Base-by-base conservation (phyloP, 2,329 filamentous ascomycete genomes). In the Amphichorda felina region DNA sequence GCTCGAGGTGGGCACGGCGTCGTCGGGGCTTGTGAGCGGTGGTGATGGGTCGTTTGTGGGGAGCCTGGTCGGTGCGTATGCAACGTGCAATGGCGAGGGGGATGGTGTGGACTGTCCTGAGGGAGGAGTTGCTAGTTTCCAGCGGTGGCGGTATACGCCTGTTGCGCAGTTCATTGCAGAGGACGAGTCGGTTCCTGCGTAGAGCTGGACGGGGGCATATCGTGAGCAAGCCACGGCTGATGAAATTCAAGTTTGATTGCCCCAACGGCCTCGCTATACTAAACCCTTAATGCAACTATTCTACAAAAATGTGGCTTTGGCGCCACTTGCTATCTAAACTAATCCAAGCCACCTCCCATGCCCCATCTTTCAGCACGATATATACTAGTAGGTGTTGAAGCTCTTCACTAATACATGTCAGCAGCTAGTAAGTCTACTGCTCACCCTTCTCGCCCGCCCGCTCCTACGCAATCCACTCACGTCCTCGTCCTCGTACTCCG, bases 361-460 rank as follows among this genome's bases (percentile, higher is more conserved):
- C n/a, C n/a, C n/a, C n/a, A n/a, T n/a, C n/a, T n/a, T n/a, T n/a
- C 21, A 10, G 21, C 21, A 24, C 6, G 10, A 6, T 24, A 24
- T 24, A 24, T 24, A 24, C n/a, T n/a, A n/a, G n/a, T n/a, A n/a
- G n/a, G 21, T 24, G 21, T 24, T 24, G 21, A 24, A 24, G 6
- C 21, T 10, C 21, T 10, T 6, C 10, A 24, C 6, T 6, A 6
- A 24, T 10, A 24, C 21, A 10, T 24, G 21, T 24, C 21, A 24
- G 21, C 21, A 24, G 21, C 6, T 17, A 31, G 30, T 13, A 8
- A 58, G 34, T 37, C 38, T 50, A 40, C 50, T 54, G 45, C 56
- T 61, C 17, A 51, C 46, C 35, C 50, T 51, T 31, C 57, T 49
- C 22, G 49, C 40, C 28, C 59, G 48, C 26, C 57, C 54, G 25